Evolutionary conservation across 2,329 filamentous ascomycete genomes (phyloP).

Genomic region (Myriosclerotinia curreyana): DNA sequence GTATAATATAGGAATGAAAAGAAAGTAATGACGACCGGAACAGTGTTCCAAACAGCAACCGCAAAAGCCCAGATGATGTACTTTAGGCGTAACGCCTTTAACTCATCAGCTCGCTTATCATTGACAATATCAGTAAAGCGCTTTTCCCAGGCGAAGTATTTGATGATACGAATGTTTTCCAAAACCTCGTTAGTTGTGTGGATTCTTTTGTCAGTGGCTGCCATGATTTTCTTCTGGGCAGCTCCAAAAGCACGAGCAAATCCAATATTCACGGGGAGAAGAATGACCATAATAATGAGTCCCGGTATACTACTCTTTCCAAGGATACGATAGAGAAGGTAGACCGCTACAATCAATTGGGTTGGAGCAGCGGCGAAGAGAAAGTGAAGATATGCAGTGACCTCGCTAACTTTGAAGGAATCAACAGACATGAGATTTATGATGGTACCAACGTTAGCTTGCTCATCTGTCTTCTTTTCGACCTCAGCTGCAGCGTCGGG

Average conservation of each 20-base stretch:
- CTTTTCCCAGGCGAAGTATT: conserved; percentile 98
- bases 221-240: conserved; percentile 87
- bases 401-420: conserved; percentile 96
- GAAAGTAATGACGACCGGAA: conserved; percentile 92
- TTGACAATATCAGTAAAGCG: conserved; percentile 83
- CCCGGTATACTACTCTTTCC: conserved; percentile 92
- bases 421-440: conserved; percentile 99
- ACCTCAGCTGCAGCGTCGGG: conserved; percentile 21
- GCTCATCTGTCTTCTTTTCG: conserved; percentile 54
- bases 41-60: conserved; percentile 94
- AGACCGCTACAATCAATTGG: conserved; percentile 77
- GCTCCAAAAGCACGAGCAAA: conserved; percentile 82
- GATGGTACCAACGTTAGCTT: conserved; percentile 94
- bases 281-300: conserved; percentile 81
- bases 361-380: conserved; percentile 89
- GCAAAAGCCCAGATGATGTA: conserved; percentile 91
- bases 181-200: conserved; percentile 95
- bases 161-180: conserved; percentile 98
- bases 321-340: conserved; percentile 83
- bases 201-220: conserved; percentile 91
- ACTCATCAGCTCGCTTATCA: conserved; percentile 78
- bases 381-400: conserved; percentile 93
- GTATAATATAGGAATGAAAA: conserved; percentile 95
- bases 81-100: conserved; percentile 72
- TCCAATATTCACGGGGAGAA: conserved; percentile 85